These are phyloP conservation scores for Starmerella tilneyi DNA, from an alignment of 805 yeast genomes.

Conservation along the genomic window DNA sequence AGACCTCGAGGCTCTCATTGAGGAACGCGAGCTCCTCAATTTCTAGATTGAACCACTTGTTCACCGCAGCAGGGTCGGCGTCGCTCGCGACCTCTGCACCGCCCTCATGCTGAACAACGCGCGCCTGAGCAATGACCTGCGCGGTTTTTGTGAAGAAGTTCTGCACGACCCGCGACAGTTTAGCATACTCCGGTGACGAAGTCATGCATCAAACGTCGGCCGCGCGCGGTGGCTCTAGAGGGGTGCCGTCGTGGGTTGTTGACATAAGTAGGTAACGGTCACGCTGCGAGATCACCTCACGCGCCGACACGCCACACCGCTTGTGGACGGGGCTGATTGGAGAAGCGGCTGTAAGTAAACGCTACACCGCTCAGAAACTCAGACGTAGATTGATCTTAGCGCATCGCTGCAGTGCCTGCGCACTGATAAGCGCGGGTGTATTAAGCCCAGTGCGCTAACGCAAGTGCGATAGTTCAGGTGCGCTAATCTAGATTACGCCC, in stretches of 20 bases:
- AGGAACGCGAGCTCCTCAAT: slow-evolving; percentile 32
- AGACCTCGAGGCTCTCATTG: slow-evolving; percentile 50
- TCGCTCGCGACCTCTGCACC: slow-evolving; percentile 24
- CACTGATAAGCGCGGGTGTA: too few species aligned
- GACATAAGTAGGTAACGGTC: too few species aligned
- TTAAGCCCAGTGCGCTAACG: too few species aligned
- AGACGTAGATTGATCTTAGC: too few species aligned
- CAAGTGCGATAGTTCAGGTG: too few species aligned
- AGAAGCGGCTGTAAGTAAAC: too few species aligned
- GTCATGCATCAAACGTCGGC: slow-evolving; percentile 13
- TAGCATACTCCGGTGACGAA: slow-evolving; percentile 13
- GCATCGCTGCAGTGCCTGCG: too few species aligned
- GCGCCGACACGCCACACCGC: slow-evolving; percentile 4
- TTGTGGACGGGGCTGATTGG: too few species aligned
- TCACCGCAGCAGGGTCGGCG: slow-evolving; percentile 7
- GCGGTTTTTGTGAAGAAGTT: slow-evolving; percentile 36
- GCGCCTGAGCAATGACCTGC: slow-evolving; percentile 29
- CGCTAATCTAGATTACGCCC: too few species aligned
- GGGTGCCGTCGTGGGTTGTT: not conserved
- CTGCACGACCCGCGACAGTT: slow-evolving; percentile 30
- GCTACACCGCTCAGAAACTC: too few species aligned
- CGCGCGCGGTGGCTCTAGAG: not conserved
- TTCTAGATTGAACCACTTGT: slow-evolving; percentile 36
- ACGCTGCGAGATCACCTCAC: slow-evolving; percentile 5
- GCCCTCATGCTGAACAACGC: slow-evolving; percentile 16